These are phyloP conservation scores for Calycina herbarum DNA, from an alignment of 2,329 filamentous ascomycete species.

Conservation along the genomic window DNA sequence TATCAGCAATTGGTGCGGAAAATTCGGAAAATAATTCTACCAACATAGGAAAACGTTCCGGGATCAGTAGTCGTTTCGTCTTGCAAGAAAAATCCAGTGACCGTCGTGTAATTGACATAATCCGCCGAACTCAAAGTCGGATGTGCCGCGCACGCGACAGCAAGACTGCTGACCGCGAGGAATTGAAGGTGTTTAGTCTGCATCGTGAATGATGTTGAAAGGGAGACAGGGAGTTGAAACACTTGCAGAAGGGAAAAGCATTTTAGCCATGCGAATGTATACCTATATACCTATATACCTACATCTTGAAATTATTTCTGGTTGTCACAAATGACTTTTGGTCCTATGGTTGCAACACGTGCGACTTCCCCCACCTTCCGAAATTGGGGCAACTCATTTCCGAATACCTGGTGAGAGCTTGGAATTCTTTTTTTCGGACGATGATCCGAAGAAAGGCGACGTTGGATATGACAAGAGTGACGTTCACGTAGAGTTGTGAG, in stretches of 20 bases:
- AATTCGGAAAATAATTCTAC: constrained; percentile 22
- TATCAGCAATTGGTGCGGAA: constrained; percentile 10
- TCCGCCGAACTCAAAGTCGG: constrained; percentile 8
- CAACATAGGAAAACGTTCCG: constrained; percentile 63
- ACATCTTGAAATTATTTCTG: not conserved
- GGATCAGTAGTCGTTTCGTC: constrained; percentile 58
- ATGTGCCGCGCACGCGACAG: constrained; percentile 8
- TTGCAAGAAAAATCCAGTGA: constrained; percentile 64
- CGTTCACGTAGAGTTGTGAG: no score
- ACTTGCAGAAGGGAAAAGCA: not conserved
- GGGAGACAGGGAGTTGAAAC: constrained; percentile 2
- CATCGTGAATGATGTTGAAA: constrained; percentile 8
- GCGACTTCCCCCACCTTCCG: constrained; percentile 10
- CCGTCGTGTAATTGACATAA: constrained; percentile 59
- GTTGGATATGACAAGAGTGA: no score
- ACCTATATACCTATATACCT: not conserved
- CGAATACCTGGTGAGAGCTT: not conserved
- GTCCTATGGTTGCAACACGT: constrained; percentile 6
- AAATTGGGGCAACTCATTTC: not conserved
- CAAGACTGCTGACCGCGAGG: constrained; percentile 1
- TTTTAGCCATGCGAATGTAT: not conserved
- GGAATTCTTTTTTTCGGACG: not conserved
- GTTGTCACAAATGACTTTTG: not conserved
- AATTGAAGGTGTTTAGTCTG: not conserved
- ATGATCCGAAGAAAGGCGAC: not conserved